Base-by-base conservation (phyloP, 164 flowering plant species). In the Nymphaea thermarum region DNA sequence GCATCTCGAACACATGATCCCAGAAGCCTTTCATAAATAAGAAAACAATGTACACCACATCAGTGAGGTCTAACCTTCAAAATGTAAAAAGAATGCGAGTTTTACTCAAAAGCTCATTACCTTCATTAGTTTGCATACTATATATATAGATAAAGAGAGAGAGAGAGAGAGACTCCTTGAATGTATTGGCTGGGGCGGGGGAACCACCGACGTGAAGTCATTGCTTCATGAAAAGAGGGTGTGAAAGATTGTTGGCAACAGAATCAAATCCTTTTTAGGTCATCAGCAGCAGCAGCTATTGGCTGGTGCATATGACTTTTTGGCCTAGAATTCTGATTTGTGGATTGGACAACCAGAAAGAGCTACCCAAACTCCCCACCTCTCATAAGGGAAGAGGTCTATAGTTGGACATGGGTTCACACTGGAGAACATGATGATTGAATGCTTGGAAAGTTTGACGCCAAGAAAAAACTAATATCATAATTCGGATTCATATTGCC, bases 341-440 rank as follows among this genome's bases (percentile, higher is more conserved):
- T 36, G 79, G 71, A 47, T 65, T 15, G 55, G 75, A 66, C 53
- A 73, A 72, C 66, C 74, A 59, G 68, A 73, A 67, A 16, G 81
- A 77, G 67, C 71, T 67, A 65, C 81, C 44, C 18, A 65, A 64
- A 63, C 68, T 67, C n/a, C 51, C 36, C 44, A 69, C 66, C 80
- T 77, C 8, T 70, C 6, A 15, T 70, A 73, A 1, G 57, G 64
- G 44, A 80, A 60, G 67, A 76, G 71, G 43, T 77, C 74, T 25
- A 82, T 43, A 6, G 73, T 43, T 11, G 85, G 82, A 63, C 36
- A 25, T 25, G 86, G 82, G 4, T 81, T 76, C 63, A 79, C 69
- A 15, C 80, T 75, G 7, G 80, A 73, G 43, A 55, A 79, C 82
- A 84, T 78, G 71, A 85, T 88, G 73, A 85, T 80, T 4, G 91